Evolutionary conservation across 2,329 filamentous ascomycete species (phyloP), one percentile per base, ranked within the genome.

Genomic region (Diaporthe longicolla): DNA sequence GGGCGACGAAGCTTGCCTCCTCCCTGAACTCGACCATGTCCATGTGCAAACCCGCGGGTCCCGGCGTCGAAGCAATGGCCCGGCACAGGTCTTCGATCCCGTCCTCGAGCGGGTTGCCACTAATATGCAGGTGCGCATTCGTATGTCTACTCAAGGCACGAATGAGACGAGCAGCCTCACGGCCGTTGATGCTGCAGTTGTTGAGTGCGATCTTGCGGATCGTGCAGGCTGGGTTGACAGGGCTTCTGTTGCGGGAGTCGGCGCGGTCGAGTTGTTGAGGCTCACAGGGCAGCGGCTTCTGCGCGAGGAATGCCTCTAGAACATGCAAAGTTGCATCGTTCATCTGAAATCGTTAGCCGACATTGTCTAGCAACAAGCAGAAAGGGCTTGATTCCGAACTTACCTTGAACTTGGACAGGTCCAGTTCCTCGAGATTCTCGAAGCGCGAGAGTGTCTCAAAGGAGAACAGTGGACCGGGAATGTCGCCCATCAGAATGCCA

Each of bases 21-120:
- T 86, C 80, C 26, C 83, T 82, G 76, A 90, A 90, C 75, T 90
- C 88, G n/a, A 90, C 82, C 88, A 90, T 90, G 76, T 89, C 87
- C 75, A 90, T 80, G 76, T 87, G 87, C 29, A 90, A 80, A 32
- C 84, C 86, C 75, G 83, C 86, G 0, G 88, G 88, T 1, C 87
- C 87, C 75, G 85, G 84, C 19, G 85, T 86, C 70, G 82, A 80
- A 0, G 83, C 81, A 35, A 91, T 85, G 10, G 87, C 85, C 26
- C 83, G 82, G 29, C 86, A 87, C 71, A 90, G 81, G 69, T 88
- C 84, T 24, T 86, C 86, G 40, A 89, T 86, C 2, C 86, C 88
- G 15, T 84, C 82, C 73, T 90, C 89, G 4, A 91, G 81, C 2
- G 85, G 87, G 76, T 89, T 90, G 40, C 85, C 86, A 76, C 85